Evolutionary conservation across 306 rosid genomes (phyloP), one percentile per base, ranked within the genome.

Genomic region (Sindora glabra): DNA sequence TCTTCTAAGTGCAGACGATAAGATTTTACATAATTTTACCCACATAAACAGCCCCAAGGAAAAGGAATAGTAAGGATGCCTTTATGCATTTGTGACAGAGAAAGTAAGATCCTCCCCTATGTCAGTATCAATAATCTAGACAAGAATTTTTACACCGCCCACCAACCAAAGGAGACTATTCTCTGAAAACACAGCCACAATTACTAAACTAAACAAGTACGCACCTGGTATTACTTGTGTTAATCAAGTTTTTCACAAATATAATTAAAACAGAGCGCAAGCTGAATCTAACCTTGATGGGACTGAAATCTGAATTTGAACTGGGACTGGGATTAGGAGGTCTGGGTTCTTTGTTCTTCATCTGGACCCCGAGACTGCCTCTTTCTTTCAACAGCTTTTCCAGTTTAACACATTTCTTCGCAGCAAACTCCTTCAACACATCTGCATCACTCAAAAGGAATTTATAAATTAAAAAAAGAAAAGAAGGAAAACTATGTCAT

Each of bases 371-470:
- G 27, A 67, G 65, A 2, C 50, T 74, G 25, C 82, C 82, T 45
- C 74, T 79, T 51, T 83, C 95, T 44, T 68, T 81, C 16, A 87
- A 72, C 83, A 85, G 72, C 48, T 77, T 87, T 39, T 87, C 97
- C 1, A 87, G 90, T 49, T 85, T 90, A 40, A 78, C 81, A 56
- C 81, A 79, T 72, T 87, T 87, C 74, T 90, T 90, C 0, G 96
- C 89, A 60, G 96, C 80, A 46, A 90, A 81, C 83, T 90, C 96
- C 79, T 90, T 90, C 86, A 90, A 70, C 18, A 90, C 95, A 77
- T 90, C 97, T 90, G 16, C 52, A 10, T 10, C 56, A 33, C 29
- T 49, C 50, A 62, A 36, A 12, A 4, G n/a, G n/a, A 32, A 8
- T 3, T 17, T 47, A 8, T 24, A 9, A 17, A 10, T 16, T 18